These are phyloP conservation scores for Chloromonas sp. DNA, from an alignment of 163 green algal genomes.

Conservation along the genomic window DNA sequence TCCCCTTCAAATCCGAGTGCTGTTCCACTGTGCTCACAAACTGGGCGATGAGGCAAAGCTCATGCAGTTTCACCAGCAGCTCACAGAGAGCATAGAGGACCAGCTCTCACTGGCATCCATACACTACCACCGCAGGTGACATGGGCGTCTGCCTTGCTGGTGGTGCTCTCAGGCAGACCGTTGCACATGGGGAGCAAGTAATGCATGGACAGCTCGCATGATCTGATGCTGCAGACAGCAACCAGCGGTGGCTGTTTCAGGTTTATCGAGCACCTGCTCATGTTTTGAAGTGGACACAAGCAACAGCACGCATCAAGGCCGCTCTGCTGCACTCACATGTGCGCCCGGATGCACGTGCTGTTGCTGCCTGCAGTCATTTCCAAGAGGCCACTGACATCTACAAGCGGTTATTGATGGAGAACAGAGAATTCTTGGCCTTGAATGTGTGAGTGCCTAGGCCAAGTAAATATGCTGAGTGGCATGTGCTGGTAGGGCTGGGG, in stretches of 20 bases:
- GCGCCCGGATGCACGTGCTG: too few species aligned
- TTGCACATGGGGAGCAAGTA: not conserved
- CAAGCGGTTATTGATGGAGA: slow-evolving; percentile 72
- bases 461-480: too few species aligned
- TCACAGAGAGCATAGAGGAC: slow-evolving; percentile 66
- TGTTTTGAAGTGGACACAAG: not conserved
- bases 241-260: not conserved
- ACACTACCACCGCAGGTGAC: slow-evolving; percentile 62
- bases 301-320: too few species aligned
- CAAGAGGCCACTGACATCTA: slow-evolving; percentile 75
- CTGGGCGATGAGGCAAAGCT: slow-evolving; percentile 61
- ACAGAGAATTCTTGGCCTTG: slow-evolving; percentile 67
- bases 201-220: not conserved
- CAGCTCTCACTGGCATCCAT: slow-evolving; percentile 68
- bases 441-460: slow-evolving; percentile 37
- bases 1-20: slow-evolving; percentile 46
- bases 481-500: too few species aligned
- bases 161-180: not conserved
- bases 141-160: not conserved
- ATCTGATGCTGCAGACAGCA: not conserved
- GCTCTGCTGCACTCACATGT: too few species aligned
- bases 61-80: slow-evolving; percentile 64
- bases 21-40: slow-evolving; percentile 73
- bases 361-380: too few species aligned
- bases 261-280: not conserved